phyloP scores from a whole-genome alignment of 805 yeast genomes.

The Cyberlindnera euphorbiae region DNA sequence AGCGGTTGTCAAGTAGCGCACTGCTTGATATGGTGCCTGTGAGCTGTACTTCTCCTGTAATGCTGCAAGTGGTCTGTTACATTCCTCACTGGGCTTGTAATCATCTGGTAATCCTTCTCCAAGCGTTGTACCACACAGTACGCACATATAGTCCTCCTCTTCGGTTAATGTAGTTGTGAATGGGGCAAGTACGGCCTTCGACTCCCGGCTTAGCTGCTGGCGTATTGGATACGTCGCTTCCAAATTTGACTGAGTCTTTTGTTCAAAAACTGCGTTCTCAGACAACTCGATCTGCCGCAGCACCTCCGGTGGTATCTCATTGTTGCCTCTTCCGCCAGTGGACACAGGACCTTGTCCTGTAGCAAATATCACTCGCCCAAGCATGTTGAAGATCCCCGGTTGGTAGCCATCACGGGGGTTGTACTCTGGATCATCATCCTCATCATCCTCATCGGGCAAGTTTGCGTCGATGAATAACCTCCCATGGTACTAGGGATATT shows the following conservation, averaged over 20 bases:
- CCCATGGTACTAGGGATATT: too few species aligned
- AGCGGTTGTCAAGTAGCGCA: constrained; percentile 40
- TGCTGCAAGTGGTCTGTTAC: constrained; percentile 26
- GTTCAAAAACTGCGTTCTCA: constrained; percentile 17
- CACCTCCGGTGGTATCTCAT: constrained; percentile 12
- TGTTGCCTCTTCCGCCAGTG: constrained; percentile 8
- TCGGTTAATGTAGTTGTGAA: constrained; percentile 27
- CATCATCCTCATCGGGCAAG: constrained; percentile 1
- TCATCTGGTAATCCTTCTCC: constrained; percentile 67
- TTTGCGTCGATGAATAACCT: background rate
- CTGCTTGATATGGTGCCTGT: constrained; percentile 66
- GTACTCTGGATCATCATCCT: constrained; percentile 12
- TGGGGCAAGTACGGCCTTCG: constrained; percentile 9
- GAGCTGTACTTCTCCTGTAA: constrained; percentile 31
- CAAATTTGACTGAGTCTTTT: constrained; percentile 10
- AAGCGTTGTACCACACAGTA: constrained; percentile 65
- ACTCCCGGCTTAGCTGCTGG: constrained; percentile 1
- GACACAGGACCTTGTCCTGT: too few species aligned
- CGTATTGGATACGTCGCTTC: constrained; percentile 2
- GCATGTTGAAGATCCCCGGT: too few species aligned
- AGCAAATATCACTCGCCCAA: too few species aligned
- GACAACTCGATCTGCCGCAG: constrained; percentile 16
- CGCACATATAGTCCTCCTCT: constrained; percentile 46
- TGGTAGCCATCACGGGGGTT: too few species aligned
- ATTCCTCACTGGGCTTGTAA: constrained; percentile 30